Evolutionary conservation across 2,329 filamentous ascomycete genomes (phyloP).

Genomic region (Pseudonectria foliicola): DNA sequence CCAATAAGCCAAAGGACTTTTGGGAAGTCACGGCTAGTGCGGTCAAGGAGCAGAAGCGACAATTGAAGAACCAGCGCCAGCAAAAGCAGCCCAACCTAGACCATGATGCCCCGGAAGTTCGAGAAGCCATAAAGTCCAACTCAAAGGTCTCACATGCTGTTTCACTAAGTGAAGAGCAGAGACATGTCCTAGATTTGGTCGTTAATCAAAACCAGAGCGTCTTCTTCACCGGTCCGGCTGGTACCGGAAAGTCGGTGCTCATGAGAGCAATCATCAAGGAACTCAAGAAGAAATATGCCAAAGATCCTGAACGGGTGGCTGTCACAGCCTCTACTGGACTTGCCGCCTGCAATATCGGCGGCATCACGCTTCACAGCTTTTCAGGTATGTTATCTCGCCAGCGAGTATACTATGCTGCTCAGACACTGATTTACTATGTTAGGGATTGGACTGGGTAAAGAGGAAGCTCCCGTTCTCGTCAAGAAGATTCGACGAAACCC

Average conservation of each 20-base stretch:
- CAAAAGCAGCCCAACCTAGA: slow-evolving; percentile 35
- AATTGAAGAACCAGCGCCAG: slow-evolving; percentile 52
- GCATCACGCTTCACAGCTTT: slow-evolving; percentile 93
- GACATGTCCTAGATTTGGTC: slow-evolving; percentile 75
- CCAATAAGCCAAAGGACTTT: slow-evolving; percentile 19
- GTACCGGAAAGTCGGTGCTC: slow-evolving; percentile 93
- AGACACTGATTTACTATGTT: slow-evolving; percentile 1
- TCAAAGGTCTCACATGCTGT: slow-evolving; percentile 40
- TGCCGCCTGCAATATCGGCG: slow-evolving; percentile 93
- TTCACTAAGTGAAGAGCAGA: slow-evolving; percentile 79
- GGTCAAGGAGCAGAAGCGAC: slow-evolving; percentile 63
- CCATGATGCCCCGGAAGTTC: slow-evolving; percentile 21
- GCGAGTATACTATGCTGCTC: neutral
- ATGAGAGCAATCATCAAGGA: slow-evolving; percentile 85
- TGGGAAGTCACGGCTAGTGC: slow-evolving; percentile 20
- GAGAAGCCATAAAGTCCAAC: slow-evolving; percentile 31
- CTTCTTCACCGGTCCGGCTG: slow-evolving; percentile 95
- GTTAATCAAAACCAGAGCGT: slow-evolving; percentile 76
- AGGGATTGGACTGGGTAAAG: slow-evolving; percentile 84
- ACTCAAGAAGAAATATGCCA: slow-evolving; percentile 66
- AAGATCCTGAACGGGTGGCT: slow-evolving; percentile 77
- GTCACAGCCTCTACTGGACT: slow-evolving; percentile 94
- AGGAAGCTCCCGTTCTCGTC: slow-evolving; percentile 69
- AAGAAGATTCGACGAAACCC: slow-evolving; percentile 86
- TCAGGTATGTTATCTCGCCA: slow-evolving; percentile 46